Evolutionary conservation across 306 rosid genomes (phyloP).

Genomic region (Rosa chinensis): DNA sequence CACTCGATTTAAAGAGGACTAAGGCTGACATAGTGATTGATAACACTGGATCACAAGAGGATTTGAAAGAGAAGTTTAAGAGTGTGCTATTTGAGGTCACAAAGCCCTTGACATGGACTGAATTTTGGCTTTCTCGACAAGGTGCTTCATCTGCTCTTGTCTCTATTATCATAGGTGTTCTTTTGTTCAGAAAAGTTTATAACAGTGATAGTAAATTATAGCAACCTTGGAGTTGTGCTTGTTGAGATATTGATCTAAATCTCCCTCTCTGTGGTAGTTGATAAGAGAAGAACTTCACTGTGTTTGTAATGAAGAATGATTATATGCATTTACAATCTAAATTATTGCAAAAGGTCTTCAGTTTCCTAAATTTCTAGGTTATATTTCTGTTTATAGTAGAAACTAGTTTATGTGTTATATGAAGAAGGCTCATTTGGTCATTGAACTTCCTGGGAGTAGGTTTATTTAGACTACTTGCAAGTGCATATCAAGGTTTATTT

Average conservation of each 20-base stretch:
- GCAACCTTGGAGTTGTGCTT: not conserved
- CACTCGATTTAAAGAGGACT: constrained; percentile 56
- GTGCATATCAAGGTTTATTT: not conserved
- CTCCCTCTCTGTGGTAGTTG: not conserved
- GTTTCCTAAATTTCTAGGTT: not conserved
- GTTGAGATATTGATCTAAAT: constrained; percentile 21
- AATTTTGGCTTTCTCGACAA: constrained; percentile 67
- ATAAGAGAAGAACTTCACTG: not conserved
- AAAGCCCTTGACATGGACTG: constrained; percentile 70
- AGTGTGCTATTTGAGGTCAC: constrained; percentile 56
- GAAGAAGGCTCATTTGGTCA: not conserved
- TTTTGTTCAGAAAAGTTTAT: constrained; percentile 40
- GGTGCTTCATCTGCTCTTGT: constrained; percentile 51
- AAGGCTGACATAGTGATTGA: constrained; percentile 73
- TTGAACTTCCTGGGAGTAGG: not conserved
- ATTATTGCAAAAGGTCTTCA: not conserved
- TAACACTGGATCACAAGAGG: constrained; percentile 72
- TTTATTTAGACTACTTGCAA: not conserved
- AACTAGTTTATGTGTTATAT: not conserved
- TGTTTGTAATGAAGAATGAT: constrained; percentile 7
- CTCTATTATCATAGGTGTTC: constrained; percentile 45
- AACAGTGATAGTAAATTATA: constrained; percentile 26
- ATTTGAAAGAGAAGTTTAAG: constrained; percentile 55
- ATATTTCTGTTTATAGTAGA: not conserved
- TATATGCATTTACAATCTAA: not conserved